Evolutionary conservation across 2,329 filamentous ascomycete genomes (phyloP).

Genomic region (Trichophyton mentagrophytes): DNA sequence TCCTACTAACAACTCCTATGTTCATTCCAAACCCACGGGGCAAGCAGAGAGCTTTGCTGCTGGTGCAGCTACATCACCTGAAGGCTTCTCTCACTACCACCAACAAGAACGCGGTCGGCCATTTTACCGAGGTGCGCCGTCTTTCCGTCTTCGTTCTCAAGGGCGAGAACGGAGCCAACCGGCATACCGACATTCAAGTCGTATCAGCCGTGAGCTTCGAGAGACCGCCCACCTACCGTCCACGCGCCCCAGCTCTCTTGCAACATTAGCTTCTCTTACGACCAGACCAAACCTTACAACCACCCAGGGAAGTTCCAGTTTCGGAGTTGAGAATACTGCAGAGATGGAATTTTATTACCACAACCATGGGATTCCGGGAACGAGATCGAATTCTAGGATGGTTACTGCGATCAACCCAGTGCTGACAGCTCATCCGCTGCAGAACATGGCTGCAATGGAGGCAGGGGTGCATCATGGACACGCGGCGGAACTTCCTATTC

Average conservation of each 20-base stretch:
- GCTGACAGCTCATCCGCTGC: slow-evolving; percentile 8
- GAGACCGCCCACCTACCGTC: slow-evolving; percentile 1
- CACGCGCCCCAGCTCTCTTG: slow-evolving; percentile 5
- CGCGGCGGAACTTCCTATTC: background rate
- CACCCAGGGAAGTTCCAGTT: slow-evolving; percentile 9
- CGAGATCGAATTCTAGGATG: slow-evolving; percentile 9
- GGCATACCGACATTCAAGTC: background rate
- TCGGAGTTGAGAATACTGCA: background rate
- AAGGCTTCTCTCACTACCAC: background rate
- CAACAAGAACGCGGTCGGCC: background rate
- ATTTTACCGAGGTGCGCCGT: background rate
- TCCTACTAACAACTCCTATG: background rate
- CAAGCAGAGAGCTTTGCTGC: background rate
- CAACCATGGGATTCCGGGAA: slow-evolving; percentile 4
- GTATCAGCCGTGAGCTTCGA: slow-evolving; percentile 4
- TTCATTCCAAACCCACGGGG: background rate
- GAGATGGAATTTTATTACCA: slow-evolving; percentile 7
- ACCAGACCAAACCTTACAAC: slow-evolving; percentile 14
- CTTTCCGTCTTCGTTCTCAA: background rate
- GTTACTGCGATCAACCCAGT: background rate
- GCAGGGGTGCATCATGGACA: background rate
- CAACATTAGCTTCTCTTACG: slow-evolving; percentile 2
- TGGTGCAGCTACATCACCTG: background rate
- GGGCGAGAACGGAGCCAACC: background rate
- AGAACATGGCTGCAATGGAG: slow-evolving; percentile 9